Evolutionary conservation across 192 early-diverging fungal genomes (phyloP), one percentile per base, ranked within the genome.

Genomic region (Phycomyces nitens): DNA sequence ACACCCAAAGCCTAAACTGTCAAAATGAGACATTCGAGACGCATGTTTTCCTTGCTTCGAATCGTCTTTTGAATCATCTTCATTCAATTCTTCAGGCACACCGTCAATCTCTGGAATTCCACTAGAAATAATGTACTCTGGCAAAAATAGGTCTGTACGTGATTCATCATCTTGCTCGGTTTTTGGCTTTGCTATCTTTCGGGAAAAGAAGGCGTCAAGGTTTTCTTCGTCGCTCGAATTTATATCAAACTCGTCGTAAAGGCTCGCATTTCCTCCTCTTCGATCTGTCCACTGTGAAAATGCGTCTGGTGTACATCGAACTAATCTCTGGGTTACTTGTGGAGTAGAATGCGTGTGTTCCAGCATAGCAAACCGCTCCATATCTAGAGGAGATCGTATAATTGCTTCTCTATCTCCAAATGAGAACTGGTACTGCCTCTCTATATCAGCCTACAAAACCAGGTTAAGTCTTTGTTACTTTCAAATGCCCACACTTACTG

Each of bases 351-450:
- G 76, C 0, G 64, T 64, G 11, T 68, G 69, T 34, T 83, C 76
- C n/a, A 83, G 73, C 29, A 72, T 63, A 14, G 61, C 47, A 12
- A 80, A 86, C 23, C 77, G 73, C 22, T 74, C 74, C 88, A 89
- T 91, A 18, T 82, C 83, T n/a, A 76, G 68, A 3, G 79, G 66
- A 0, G 81, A 85, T 55, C 89, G 76, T 27, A 62, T 62, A 5
- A 84, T 27, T n/a, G 80, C 81, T 4, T 72, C 57, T 15, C 81
- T 77, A 5, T 89, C 86, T 29, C 72, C 71, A 58, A 92, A 83
- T n/a, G 73, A 79, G 14, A 75, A 52, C 18, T 73, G 68, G 24
- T 66, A 68, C 42, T 85, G 79, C 29, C 70, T 72, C 49, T 80
- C 75, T 11, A 68, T 57, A 6, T 67, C 60, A 9, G 64, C 60